Conservation (phyloP, 2,329 filamentous ascomycete genomes). For the Penicillium janthinellum region DNA sequence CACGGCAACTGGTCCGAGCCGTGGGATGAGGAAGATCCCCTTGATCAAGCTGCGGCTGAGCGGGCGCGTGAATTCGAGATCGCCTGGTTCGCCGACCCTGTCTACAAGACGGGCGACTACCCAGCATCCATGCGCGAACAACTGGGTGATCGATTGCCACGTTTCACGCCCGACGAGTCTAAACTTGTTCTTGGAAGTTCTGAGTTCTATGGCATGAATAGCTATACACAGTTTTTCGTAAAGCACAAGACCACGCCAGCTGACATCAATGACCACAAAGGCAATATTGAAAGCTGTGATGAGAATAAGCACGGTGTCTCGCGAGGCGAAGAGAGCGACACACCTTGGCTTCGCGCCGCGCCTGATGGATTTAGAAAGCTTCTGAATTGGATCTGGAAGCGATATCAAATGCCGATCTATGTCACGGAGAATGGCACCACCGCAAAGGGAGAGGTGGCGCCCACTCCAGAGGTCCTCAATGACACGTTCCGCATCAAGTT, state of each 20-base stretch:
- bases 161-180: conserved; percentile 69
- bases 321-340: conserved; percentile 78
- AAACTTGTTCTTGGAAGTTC: conserved; percentile 73
- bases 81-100: conserved; percentile 78
- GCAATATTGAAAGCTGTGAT: conserved; percentile 70
- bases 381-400: conserved; percentile 69
- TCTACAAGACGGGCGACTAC: conserved; percentile 74
- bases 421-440: conserved; percentile 83
- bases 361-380: conserved; percentile 72
- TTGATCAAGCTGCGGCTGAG: conserved; percentile 70
- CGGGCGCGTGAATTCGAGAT: conserved; percentile 81
- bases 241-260: conserved; percentile 62
- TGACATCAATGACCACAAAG: conserved; percentile 64
- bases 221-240: conserved; percentile 82
- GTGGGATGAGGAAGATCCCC: conserved; percentile 71
- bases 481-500: conserved; percentile 77
- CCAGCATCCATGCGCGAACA: conserved; percentile 76
- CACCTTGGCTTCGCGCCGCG: conserved; percentile 73
- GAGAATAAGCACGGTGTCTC: conserved; percentile 67
- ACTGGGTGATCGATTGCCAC: conserved; percentile 73
- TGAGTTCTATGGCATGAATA: conserved; percentile 88
- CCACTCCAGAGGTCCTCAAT: conserved; percentile 67
- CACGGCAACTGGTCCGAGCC: conserved; percentile 76
- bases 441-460: conserved; percentile 73
- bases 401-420: conserved; percentile 75